These are phyloP conservation scores for Trifolium dubium DNA, from an alignment of 306 rosid genomes.

Conservation along the genomic window DNA sequence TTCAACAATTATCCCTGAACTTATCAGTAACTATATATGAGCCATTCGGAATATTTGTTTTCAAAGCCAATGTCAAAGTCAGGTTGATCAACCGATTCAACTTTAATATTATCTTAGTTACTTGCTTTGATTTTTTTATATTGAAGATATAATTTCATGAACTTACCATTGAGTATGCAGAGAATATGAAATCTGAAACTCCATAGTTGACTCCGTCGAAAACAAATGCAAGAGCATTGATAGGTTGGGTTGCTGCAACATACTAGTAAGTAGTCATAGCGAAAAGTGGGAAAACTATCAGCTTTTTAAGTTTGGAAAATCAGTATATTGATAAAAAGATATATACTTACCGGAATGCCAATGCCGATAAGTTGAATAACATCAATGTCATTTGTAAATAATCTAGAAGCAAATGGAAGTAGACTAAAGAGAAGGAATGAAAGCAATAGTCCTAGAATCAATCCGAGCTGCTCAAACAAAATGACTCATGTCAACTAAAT, in stretches of 20 bases:
- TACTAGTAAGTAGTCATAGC: conserved; percentile 53
- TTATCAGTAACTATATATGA: no score
- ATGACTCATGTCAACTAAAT: not conserved
- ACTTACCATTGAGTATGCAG: conserved; percentile 87
- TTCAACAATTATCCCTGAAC: no score
- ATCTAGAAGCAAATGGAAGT: conserved; percentile 64
- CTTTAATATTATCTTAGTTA: no score
- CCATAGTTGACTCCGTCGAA: conserved; percentile 90
- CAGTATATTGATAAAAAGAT: not conserved
- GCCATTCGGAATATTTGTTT: no score
- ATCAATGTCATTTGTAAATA: conserved; percentile 67
- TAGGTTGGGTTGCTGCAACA: conserved; percentile 91
- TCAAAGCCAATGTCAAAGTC: no score
- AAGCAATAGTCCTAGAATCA: conserved; percentile 72
- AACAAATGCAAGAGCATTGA: conserved; percentile 83
- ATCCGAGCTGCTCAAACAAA: conserved; percentile 64
- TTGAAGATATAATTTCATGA: not conserved
- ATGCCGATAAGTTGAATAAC: conserved; percentile 64
- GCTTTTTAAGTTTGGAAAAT: not conserved
- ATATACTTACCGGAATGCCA: conserved; percentile 77
- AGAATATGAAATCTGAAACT: conserved; percentile 84
- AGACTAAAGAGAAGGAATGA: conserved; percentile 57
- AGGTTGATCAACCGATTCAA: no score
- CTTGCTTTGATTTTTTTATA: no score
- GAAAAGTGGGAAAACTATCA: not conserved